Base-by-base conservation (phyloP, 306 rosid genomes). In the Quercus cerris region DNA sequence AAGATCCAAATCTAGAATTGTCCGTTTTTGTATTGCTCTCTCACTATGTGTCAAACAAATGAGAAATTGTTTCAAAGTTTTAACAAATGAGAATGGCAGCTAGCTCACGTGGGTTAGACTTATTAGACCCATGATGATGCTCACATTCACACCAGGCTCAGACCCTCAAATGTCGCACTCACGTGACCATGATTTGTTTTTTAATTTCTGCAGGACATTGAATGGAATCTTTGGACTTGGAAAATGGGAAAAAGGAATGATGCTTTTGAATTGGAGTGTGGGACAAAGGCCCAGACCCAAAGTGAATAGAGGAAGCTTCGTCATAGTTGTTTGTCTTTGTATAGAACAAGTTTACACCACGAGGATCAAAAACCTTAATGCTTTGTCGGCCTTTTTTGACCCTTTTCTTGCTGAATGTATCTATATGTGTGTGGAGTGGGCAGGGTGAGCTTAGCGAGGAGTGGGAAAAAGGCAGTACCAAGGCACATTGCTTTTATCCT, bases 151-250 rank as follows among this genome's bases (percentile, higher is more conserved):
- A 52, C 2, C 3, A 3, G 64, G 66, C 58, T 58, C 44, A 38
- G 2, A 6, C 44, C 44, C 70, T 76, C 61, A 56, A 59, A 57
- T 27, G 35, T 64, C 51, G 22, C 41, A 67, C 86, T 76, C 33
- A 81, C 77, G 68, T 62, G 67, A 62, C 59, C n/a, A 22, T 18
- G 31, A 6, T 54, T 79, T 67, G 27, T 33, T 1, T 54, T 35
- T 30, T 25, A 31, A 19, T 7, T 71, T 63, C 57, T 76, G 12
- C 84, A 86, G 89, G 84, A 70, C 52, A 77, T 86, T 35, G 72
- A 68, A 68, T 35, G 52, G 52, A 68, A 68, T 68, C 72, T 68
- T 68, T 68, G 72, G 52, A 19, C 27, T 38, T 67, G n/a, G 49
- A 25, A 46, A 19, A 49, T 3, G 23, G 72, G 46, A 38, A 38